Conservation (phyloP, 345 rosid genomes). For the Sonneratia alba region DNA sequence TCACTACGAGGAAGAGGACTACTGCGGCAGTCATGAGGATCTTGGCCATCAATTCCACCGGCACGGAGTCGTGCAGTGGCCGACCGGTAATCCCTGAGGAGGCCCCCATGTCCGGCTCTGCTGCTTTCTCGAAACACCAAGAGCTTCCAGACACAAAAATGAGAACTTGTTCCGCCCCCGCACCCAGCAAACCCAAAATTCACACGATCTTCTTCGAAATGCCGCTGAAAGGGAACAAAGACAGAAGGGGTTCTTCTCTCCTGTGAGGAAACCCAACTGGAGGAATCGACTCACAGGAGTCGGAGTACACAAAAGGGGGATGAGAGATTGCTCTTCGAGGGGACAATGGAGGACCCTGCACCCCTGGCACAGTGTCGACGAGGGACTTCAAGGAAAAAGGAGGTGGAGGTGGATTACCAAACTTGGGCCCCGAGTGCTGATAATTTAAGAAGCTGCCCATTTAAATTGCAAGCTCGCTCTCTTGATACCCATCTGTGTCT, state of each 20-base stretch:
- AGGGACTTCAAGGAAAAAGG: too few relatives aligned
- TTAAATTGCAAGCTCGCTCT: too few relatives aligned
- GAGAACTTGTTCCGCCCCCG: not conserved
- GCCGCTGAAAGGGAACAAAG: not conserved
- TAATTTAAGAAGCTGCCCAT: not conserved
- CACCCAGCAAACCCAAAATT: too few relatives aligned
- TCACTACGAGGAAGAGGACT: constrained; percentile 50
- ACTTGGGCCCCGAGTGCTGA: not conserved
- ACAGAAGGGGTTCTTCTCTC: not conserved
- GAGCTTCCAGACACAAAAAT: not conserved
- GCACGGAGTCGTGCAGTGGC: constrained; percentile 21
- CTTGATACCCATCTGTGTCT: too few relatives aligned
- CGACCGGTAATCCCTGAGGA: constrained; percentile 14
- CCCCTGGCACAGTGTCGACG: too few relatives aligned
- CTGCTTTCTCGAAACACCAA: not conserved
- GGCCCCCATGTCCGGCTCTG: constrained; percentile 29
- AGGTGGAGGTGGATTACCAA: not conserved
- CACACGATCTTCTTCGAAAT: not conserved
- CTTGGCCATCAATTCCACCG: constrained; percentile 54
- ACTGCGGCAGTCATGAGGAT: constrained; percentile 57
- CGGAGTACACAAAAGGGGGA: too few relatives aligned
- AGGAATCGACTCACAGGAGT: too few relatives aligned
- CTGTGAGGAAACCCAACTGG: not conserved
- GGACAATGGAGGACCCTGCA: too few relatives aligned
- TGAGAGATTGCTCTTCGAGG: too few relatives aligned